Evolutionary conservation across 2,329 filamentous ascomycete species (phyloP), one percentile per base, ranked within the genome.

Genomic region (Helicocarpus griseus): DNA sequence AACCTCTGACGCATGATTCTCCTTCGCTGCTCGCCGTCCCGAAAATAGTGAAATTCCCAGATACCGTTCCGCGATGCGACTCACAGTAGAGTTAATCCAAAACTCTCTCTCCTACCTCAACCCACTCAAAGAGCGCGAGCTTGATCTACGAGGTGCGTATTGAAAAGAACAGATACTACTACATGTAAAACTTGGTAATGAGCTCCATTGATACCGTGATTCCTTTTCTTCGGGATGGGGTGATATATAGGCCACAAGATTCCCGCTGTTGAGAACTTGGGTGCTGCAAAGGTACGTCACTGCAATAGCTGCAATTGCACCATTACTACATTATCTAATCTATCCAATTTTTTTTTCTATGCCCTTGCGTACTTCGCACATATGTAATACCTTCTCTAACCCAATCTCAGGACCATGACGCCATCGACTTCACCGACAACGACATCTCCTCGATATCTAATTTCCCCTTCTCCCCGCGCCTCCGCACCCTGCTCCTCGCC

Each of bases 371-470:
- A n/a, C n/a, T 41, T 26, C 3, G 11, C n/a, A 19, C 26, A 22
- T 28, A 46, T n/a, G 28, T 52, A 50, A 48, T 41, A n/a, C n/a
- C n/a, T n/a, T 19, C 39, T 36, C 11, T 35, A 45, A 48, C 19
- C 22, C 33, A 26, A 21, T 21, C 7, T 14, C 63, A 94, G 88
- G 88, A 90, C 62, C 89, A 94, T 79, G 93, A 97, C 76, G 84
- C 88, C 59, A 94, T 98, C 77, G 93, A 98, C 74, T 85, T 98
- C 64, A 97, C 93, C 70, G 93, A 98, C 77, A 98, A 98, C 71
- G 90, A 96, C 71, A 91, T 98, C 64, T 82, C 87, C 61, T 77
- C 85, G 47, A 80, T 98, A 57, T 85, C 84, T 58, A 96, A 96
- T 74, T 95, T 98, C 68, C 93, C 93, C 3, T 82, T 95, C 48